These are phyloP conservation scores for Elaeis guineensis DNA, from an alignment of 176 grass and related monocot genomes.

Conservation along the genomic window DNA sequence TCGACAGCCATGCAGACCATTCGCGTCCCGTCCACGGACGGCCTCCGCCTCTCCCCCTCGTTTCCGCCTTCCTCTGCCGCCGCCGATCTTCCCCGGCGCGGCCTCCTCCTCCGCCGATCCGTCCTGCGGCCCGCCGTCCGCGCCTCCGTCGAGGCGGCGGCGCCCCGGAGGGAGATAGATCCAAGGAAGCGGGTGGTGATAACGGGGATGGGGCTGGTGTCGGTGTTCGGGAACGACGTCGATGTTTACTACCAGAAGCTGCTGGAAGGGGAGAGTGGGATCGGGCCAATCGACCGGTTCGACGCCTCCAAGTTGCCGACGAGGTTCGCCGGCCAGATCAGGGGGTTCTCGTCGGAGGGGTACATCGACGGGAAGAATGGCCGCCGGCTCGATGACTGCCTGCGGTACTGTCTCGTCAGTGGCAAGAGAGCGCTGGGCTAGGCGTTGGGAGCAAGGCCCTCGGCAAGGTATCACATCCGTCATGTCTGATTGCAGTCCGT, in stretches of 20 bases:
- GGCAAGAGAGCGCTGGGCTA: neutral
- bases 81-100: no score
- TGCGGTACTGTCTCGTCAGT: neutral
- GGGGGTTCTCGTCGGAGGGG: conserved; percentile 5
- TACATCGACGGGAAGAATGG: conserved; percentile 8
- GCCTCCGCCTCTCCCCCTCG: no score
- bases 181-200: conserved; percentile 9
- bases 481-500: no score
- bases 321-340: conserved; percentile 11
- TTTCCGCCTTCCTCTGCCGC: no score
- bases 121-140: neutral
- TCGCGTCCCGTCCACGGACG: no score
- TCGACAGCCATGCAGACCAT: no score
- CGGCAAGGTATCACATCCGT: no score
- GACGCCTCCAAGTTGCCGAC: neutral
- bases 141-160: neutral
- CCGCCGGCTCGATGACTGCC: conserved; percentile 8
- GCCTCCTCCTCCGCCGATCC: no score
- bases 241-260: conserved; percentile 1
- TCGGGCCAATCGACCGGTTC: conserved; percentile 5
- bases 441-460: no score
- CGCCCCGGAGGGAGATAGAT: conserved; percentile 1
- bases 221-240: conserved; percentile 4
- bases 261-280: neutral
- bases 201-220: conserved; percentile 3